These are phyloP conservation scores for Trichoderma sp. DNA, from an alignment of 2,329 filamentous ascomycete species.

Conservation along the genomic window DNA sequence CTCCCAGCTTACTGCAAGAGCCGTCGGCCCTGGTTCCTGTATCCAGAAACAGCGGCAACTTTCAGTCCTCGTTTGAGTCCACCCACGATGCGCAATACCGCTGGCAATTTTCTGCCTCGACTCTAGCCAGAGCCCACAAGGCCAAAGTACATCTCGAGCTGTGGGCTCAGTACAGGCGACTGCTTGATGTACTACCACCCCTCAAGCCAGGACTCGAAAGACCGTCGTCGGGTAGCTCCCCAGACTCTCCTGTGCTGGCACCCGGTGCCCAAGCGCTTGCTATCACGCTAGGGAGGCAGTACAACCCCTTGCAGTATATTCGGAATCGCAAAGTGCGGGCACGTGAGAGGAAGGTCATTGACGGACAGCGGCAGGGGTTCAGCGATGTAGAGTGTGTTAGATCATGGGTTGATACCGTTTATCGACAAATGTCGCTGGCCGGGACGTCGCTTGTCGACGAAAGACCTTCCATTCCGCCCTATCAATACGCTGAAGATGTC, in stretches of 20 bases:
- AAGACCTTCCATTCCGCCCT: slow-evolving; percentile 44
- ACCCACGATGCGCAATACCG: slow-evolving; percentile 50
- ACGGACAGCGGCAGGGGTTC: slow-evolving; percentile 77
- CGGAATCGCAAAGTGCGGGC: slow-evolving; percentile 85
- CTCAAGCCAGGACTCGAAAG: slow-evolving; percentile 53
- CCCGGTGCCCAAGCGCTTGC: slow-evolving; percentile 31
- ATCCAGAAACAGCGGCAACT: slow-evolving; percentile 44
- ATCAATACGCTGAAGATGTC: slow-evolving; percentile 48
- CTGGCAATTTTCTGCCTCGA: slow-evolving; percentile 75
- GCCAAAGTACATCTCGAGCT: slow-evolving; percentile 85
- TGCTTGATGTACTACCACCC: slow-evolving; percentile 78
- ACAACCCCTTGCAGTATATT: slow-evolving; percentile 91
- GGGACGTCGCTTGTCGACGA: slow-evolving; percentile 29
- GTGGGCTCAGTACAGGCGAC: slow-evolving; percentile 76
- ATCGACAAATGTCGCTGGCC: slow-evolving; percentile 35
- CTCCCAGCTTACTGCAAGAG: slow-evolving; percentile 54
- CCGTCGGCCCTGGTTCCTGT: slow-evolving; percentile 43
- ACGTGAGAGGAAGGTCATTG: slow-evolving; percentile 72
- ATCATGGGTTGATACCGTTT: slow-evolving; percentile 74
- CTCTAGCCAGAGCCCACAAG: slow-evolving; percentile 78
- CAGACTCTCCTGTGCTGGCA: slow-evolving; percentile 41
- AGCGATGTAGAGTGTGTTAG: slow-evolving; percentile 70
- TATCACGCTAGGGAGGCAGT: slow-evolving; percentile 63
- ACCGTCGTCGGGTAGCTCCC: slow-evolving; percentile 44
- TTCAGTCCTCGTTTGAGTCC: slow-evolving; percentile 51